Conservation (phyloP, 257 asterid species). For the Fraxinus pennsylvanica region DNA sequence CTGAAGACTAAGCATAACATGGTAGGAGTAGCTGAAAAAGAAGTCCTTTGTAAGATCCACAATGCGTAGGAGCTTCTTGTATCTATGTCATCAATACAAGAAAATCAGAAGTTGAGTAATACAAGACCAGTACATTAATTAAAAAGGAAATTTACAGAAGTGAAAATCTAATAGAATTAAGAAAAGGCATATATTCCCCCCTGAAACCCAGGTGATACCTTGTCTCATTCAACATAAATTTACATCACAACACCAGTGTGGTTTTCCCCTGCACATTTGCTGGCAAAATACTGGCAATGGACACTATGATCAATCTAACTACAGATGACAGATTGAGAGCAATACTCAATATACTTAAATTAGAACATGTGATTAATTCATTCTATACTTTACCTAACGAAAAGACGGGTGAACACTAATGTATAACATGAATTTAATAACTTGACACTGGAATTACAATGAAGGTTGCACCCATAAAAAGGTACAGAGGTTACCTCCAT, state of each 20-base stretch:
- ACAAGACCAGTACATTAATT: conserved; percentile 26
- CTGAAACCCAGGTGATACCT: conserved; percentile 65
- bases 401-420: conserved; percentile 23
- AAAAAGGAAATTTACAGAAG: conserved; percentile 20
- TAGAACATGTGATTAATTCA: conserved; percentile 13
- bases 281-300: conserved; percentile 50
- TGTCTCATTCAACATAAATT: conserved; percentile 64
- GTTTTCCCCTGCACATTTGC: conserved; percentile 64
- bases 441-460: conserved; percentile 25
- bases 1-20: conserved; percentile 88
- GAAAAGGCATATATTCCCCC: conserved; percentile 32
- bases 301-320: conserved; percentile 49
- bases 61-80: conserved; percentile 85
- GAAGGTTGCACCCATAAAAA: conserved; percentile 31
- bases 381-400: conserved; percentile 21
- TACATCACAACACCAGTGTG: conserved; percentile 68
- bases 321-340: conserved; percentile 30
- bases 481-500: conserved; percentile 36
- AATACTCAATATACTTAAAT: conserved; percentile 26
- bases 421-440: conserved; percentile 23
- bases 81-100: conserved; percentile 59
- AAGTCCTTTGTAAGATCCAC: conserved; percentile 98
- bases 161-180: conserved; percentile 24
- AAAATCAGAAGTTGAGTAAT: conserved; percentile 35
- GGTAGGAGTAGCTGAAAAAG: conserved; percentile 96